phyloP scores from a whole-genome alignment of 1,284 basidiomycete species.

The Pseudomicrostroma phylloplanum region DNA sequence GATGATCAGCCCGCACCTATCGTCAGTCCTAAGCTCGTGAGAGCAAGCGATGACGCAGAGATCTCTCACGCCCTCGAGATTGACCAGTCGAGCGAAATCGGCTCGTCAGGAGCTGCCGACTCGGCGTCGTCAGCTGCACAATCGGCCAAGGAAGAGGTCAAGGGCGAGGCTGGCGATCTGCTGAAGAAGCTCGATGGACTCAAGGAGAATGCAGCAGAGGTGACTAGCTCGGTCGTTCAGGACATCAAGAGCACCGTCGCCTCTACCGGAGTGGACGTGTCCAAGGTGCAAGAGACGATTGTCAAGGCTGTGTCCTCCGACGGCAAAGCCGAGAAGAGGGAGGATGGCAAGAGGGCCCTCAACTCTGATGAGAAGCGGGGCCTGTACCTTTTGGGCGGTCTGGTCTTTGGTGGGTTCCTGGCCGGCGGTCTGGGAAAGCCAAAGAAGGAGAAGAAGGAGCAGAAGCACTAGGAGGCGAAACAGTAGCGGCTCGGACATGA shows the following conservation, averaged over 20 bases:
- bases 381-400: conserved; percentile 57
- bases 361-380: conserved; percentile 54
- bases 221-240: too few species aligned
- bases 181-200: too few species aligned
- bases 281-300: too few species aligned
- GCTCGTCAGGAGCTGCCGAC: neutral
- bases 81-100: conserved; percentile 9
- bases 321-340: neutral
- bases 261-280: too few species aligned
- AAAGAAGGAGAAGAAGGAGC: conserved; percentile 4
- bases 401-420: conserved; percentile 57
- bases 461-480: conserved; percentile 1
- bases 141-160: conserved; percentile 2
- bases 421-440: conserved; percentile 53
- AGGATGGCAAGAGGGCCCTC: conserved; percentile 51
- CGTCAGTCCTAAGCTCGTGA: conserved; percentile 3
- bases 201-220: too few species aligned
- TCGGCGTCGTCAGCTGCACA: neutral
- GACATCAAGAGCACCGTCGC: too few species aligned
- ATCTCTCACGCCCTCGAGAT: conserved; percentile 9
- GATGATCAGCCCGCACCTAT: neutral
- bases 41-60: conserved; percentile 6
- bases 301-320: too few species aligned
- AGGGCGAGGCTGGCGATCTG: too few species aligned
- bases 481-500: neutral